Evolutionary conservation across 2,329 filamentous ascomycete species (phyloP), one percentile per base, ranked within the genome.

Genomic region (Metarhizium guizhouense): DNA sequence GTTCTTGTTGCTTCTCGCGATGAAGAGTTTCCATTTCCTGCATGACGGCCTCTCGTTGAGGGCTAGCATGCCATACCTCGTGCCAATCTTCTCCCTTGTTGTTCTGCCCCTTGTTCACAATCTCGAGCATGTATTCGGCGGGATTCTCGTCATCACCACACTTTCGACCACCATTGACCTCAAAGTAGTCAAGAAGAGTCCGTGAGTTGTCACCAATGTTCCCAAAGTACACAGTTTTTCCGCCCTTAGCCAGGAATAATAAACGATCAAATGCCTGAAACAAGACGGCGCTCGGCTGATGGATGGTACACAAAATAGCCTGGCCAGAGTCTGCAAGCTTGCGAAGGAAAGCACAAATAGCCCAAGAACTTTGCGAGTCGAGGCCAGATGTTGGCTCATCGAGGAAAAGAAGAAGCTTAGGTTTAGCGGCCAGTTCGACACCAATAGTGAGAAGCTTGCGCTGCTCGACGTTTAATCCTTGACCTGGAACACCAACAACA

Each of bases 51-150:
- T 72, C 67, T 56, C 77, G 77, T 59, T 85, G 80, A 0, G 70
- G 63, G 52, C 79, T 82, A 0, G 68, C 68, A 3, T 76, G 76
- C 83, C 88, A 92, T 51, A 88, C 82, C 0, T 67, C 63, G 63
- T 87, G 83, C 88, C 88, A 92, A 62, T 90, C 81, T 40, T 70
- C 59, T 6, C 71, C 71, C 3, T 67, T 54, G 16, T 64, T 62
- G 60, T 74, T 77, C 3, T 58, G 61, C 0, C 70, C 70, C 8
- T 70, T 67, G 55, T 75, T 76, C 53, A 76, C 74, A 16, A 78
- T 68, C 60, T 81, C 76, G 6, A 90, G 76, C 82, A 90, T 89
- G 72, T 83, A 90, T 69, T 91, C 87, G 1, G 87, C 87, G 0
- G 87, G 87, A 61, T 90, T 90, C 58, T 86, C 85, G 1, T 82